Evolutionary conservation across 768 basidiomycete genomes (phyloP).

Genomic region (Collybia sordida): DNA sequence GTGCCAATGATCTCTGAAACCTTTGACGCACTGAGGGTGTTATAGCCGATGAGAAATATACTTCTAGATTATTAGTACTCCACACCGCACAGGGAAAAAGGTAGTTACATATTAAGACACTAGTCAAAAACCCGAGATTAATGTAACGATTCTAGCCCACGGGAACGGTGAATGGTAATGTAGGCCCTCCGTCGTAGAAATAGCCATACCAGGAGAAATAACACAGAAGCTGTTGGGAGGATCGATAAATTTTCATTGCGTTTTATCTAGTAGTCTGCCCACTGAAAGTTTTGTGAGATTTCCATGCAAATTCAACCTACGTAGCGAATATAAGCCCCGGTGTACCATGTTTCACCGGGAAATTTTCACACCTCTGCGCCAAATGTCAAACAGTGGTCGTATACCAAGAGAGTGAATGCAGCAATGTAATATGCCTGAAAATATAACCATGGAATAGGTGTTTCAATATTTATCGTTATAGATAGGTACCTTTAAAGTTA

Average conservation of each 20-base stretch:
- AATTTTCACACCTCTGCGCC: constrained; percentile 12
- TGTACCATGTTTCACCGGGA: too few species aligned
- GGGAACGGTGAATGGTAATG: too few species aligned
- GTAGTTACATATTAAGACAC: constrained; percentile 11
- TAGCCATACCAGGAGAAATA: constrained; percentile 15
- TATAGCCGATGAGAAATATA: constrained; percentile 13
- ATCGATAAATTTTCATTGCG: too few species aligned
- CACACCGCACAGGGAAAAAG: too few species aligned
- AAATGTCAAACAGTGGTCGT: constrained; percentile 17
- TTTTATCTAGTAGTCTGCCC: neutral
- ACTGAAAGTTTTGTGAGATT: constrained; percentile 8
- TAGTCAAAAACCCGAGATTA: constrained; percentile 12
- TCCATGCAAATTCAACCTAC: constrained; percentile 18
- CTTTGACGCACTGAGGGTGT: constrained; percentile 6
- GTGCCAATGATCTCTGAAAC: too few species aligned
- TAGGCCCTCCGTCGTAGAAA: too few species aligned
- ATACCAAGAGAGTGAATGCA: constrained; percentile 14
- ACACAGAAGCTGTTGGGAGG: constrained; percentile 7
- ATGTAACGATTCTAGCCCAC: constrained; percentile 21
- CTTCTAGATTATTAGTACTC: too few species aligned
- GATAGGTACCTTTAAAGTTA: too few species aligned
- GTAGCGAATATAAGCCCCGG: neutral
- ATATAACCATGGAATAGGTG: constrained; percentile 10
- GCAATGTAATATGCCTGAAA: too few species aligned
- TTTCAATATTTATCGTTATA: too few species aligned